Base-by-base conservation (phyloP, 176 grass and related monocot genomes). In the Canna indica region DNA sequence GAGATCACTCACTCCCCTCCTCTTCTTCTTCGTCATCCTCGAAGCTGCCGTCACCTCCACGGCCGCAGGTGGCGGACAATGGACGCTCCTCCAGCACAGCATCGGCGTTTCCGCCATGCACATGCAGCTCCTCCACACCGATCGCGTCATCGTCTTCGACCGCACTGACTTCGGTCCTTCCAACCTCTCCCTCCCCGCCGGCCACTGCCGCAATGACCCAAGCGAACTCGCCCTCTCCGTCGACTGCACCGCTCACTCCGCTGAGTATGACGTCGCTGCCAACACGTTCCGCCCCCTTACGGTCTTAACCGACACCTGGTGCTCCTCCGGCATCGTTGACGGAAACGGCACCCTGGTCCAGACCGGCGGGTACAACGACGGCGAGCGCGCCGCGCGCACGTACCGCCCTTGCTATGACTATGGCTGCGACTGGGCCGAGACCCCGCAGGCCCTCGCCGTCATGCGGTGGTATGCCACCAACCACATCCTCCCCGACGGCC, bases 71-170 rank as follows among this genome's bases (percentile, higher is more conserved):
- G 59, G 59, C 17, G 59, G 59, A 1, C 30, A 33, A 33, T 63
- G 59, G 59, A 17, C 28, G 28, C 29, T 63, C 30, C 59, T 63
- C 15, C 59, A 32, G 16, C 59, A 4, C 29, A 63, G 15, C 59
- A 32, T 63, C 59, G 59, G 59, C 28, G 59, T 63, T 1, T 63
- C 59, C 29, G 59, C 59, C 59, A 63, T 63, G 59, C 59, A 63
- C 59, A 63, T 63, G 59, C 59, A 63, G 30, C 59, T 63, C 59
- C 15, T 63, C n/a, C 59, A 30, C 29, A 63, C 32, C 59, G 59
- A 63, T 29, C 59, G 59, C 30, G 59, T 63, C 0, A 29, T 63
- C 59, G 7, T 63, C 59, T 63, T 63, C 59, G 59, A 63, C 16
- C 59, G 59, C 28, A 63, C 59, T 14, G 29, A 33, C 13, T 63